Base-by-base conservation (phyloP, 1,139 yeast species). In the Debaryomyces psychrophilus region DNA sequence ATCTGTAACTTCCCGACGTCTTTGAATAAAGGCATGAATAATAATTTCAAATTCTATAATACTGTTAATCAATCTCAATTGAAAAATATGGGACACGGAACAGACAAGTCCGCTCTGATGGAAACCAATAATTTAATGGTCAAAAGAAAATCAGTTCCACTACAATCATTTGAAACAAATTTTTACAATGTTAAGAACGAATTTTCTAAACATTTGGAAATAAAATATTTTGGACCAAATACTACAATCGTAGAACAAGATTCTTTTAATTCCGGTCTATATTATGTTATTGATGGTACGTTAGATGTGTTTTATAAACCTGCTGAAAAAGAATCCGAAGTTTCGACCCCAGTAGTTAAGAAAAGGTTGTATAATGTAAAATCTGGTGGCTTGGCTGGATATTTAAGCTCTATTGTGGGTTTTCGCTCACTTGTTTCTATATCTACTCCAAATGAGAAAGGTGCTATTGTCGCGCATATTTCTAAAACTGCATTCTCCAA, bases 381-480 rank as follows among this genome's bases (percentile, higher is more conserved):
- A 27, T 73, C 86, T 3, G 98, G 98, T 4, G 95, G 95, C 1
- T 65, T 93, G 15, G 95, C 95, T 0, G 98, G 99, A 0, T 92
- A 89, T 59, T 66, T 92, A 44, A 89, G 96, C 2, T 79, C 95
- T 0, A 69, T 90, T 14, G 79, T 90, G 11, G 95, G 97, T 0
- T 83, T 86, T 54, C 81, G 85, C 50, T 88, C 97, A 0, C 81
- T 90, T 57, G 92, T 85, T 2, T 80, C 83, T 22, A 78, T 92
- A 4, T 77, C 69, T 42, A 62, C 76, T 0, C 86, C 95, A 1
- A 68, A 71, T 22, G 82, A 81, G 39, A 74, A 54, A 11, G 77
- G 77, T 0, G 73, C 80, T 0, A 81, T 86, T 56, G 85, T 87
- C 9, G 98, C 95, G 0, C 83, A 84, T 54, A 64, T 93, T 15